phyloP scores from a whole-genome alignment of 2,329 filamentous ascomycete species.

The Septoria petroselini region DNA sequence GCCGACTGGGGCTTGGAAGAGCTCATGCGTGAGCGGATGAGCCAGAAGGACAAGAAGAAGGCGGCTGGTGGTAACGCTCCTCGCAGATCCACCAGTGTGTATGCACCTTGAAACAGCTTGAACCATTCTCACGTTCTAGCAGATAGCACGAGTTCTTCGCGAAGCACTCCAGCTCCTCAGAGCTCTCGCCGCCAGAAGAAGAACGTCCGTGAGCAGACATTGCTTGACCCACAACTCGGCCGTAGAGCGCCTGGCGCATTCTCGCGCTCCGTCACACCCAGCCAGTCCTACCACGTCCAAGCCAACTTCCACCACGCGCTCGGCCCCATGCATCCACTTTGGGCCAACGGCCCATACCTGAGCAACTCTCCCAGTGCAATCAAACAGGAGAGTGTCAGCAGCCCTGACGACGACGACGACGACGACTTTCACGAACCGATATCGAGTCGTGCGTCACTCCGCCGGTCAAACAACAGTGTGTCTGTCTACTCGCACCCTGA shows the following conservation, averaged over 20 bases:
- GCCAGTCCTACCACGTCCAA: constrained; percentile 20
- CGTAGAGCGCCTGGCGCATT: constrained; percentile 9
- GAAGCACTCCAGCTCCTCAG: constrained; percentile 27
- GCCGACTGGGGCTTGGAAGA: constrained; percentile 64
- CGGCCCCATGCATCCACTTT: constrained; percentile 40
- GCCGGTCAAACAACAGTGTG: constrained; percentile 14
- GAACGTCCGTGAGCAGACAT: constrained; percentile 31
- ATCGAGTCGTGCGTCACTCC: constrained; percentile 5
- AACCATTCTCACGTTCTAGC: constrained; percentile 3
- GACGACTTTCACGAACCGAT: constrained; percentile 18
- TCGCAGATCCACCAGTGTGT: constrained; percentile 24
- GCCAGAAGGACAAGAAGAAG: constrained; percentile 64
- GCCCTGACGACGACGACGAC: constrained; percentile 29
- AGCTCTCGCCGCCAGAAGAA: constrained; percentile 11
- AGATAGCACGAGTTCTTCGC: constrained; percentile 22
- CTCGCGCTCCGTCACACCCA: constrained; percentile 30
- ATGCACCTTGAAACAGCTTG: background rate
- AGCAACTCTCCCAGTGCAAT: constrained; percentile 24
- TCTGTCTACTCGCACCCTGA: constrained; percentile 22
- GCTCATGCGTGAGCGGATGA: constrained; percentile 74
- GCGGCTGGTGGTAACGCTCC: constrained; percentile 15
- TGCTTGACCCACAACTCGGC: constrained; percentile 35
- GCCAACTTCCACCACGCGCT: constrained; percentile 29
- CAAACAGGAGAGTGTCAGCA: constrained; percentile 32
- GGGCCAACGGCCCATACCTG: constrained; percentile 27